Base-by-base conservation (phyloP, 2,329 filamentous ascomycete genomes). In the Aspergillus aculeatus region DNA sequence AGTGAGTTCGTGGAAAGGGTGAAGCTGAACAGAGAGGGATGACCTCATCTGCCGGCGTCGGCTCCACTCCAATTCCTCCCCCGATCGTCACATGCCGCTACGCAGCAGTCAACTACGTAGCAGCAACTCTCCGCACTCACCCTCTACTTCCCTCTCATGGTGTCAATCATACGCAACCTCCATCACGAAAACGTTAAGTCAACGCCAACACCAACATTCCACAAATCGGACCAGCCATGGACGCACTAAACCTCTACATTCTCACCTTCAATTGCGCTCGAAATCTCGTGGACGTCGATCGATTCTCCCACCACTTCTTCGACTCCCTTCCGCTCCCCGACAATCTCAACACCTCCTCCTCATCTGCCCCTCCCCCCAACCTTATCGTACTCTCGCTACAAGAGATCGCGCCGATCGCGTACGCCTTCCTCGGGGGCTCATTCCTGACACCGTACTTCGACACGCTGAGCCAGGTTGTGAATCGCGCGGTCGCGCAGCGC, bases 181-280 rank as follows among this genome's bases (percentile, higher is more conserved):
- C 26, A 29, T 10, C 26, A 29, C 26, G 26, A 29, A 7, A 29
- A 29, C 26, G 7, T 9, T 2, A 29, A 29, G 26, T 29, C 26
- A 38, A 54, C 35, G 14, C 26, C 4, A 26, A 44, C 23, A 24
- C 14, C 1, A 16, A 9, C n/a, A 50, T 11, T 21, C 23, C 44
- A 44, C 26, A 14, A 11, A 32, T 35, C 21, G 4, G 12, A 5
- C 14, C 35, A 48, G 67, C 49, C 41, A 76, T 78, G 73, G 81
- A 82, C 47, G 78, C 82, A 62, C 81, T 96, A 57, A 86, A 88
- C 68, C 77, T 92, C 58, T 89, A 96, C 69, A 83, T 96, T 63
- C 77, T 96, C 56, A 96, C 93, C 11, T 96, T 95, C 81, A 98
- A 98, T 73, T 96, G 91, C 70, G 94, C 84, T 32, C 90, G 91